Evolutionary conservation across 768 basidiomycete species (phyloP), one percentile per base, ranked within the genome.

Genomic region (Lactifluus volemus): DNA sequence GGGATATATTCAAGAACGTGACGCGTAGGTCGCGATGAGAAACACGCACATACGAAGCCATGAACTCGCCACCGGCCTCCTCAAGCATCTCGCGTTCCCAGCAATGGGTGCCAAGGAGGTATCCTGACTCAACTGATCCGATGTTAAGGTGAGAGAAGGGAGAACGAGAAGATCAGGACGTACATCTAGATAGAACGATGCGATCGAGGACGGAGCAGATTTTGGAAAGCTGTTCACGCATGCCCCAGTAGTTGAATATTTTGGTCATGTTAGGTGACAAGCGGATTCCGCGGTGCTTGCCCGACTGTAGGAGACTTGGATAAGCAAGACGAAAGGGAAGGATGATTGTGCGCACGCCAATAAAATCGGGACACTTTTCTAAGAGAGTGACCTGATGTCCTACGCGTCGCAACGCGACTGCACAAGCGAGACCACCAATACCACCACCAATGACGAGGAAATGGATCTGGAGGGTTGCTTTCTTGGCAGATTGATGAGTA

Each of bases 261-360:
- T 74, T 72, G 48, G 71, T 70, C 67, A 74, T 67, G 55, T 76
- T 77, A 1, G 76, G 75, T 32, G 74, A 70, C 53, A 75, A 63
- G 1, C 73, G 67, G 25, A 72, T 53, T 5, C 73, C 73, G 12
- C 70, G 65, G 30, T 59, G 15, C 38, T 42, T 64, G 61, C 49
- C 52, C 38, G 58, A 9, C 55, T 63, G n/a, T 19, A n/a, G n/a
- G 42, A 39, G 53, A 39, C 49, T 5, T 17, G 9, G 19, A 42
- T 34, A 36, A 61, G 39, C 32, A 15, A 29, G 42, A 25, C 39
- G 36, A 34, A 25, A 10, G 6, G 54, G 15, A 52, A 34, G 8
- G 47, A 14, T 15, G 6, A 29, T 17, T 50, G 36, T 47, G 66
- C 71, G 57, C 54, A 73, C 72, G 41, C 67, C 62, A 10, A 66